A percentile compares a stretch with the other conserved stretches of the same genome.
Conservation (phyloP, 1,139 yeast genomes). For the Candida frijolesensis region DNA sequence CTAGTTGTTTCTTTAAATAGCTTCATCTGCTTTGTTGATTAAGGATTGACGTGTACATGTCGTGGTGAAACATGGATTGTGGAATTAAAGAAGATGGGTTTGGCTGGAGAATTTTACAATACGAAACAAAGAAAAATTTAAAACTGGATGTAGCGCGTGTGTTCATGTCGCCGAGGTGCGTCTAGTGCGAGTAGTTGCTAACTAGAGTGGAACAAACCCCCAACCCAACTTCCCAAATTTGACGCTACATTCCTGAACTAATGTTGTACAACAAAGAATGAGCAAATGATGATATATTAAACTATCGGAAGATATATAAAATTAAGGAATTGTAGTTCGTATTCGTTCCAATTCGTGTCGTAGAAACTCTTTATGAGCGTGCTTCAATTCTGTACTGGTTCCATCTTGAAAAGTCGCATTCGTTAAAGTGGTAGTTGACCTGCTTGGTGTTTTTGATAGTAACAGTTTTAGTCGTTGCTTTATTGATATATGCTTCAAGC, state of each 20-base stretch:
- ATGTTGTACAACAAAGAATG: too few species aligned
- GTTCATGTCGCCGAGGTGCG: too few species aligned
- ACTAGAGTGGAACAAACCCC: too few species aligned
- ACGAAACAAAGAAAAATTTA: neutral
- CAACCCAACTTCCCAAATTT: too few species aligned
- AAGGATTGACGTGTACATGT: slow-evolving; percentile 5
- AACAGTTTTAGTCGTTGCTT: neutral
- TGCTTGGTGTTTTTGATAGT: neutral
- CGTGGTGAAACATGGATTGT: neutral
- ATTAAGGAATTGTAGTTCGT: neutral
- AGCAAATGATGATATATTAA: too few species aligned
- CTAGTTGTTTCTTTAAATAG: neutral
- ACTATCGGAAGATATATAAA: too few species aligned
- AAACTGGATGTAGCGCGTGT: too few species aligned
- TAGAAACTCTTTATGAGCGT: slow-evolving; percentile 1
- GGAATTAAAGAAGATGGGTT: neutral
- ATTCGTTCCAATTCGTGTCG: slow-evolving; percentile 1
- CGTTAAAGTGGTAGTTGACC: neutral
- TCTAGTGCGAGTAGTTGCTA: too few species aligned
- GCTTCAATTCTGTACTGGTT: neutral
- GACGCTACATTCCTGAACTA: too few species aligned
- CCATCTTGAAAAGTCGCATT: neutral
- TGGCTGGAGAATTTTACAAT: neutral
- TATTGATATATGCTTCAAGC: neutral
- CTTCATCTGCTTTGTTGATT: too few species aligned